phyloP scores from a whole-genome alignment of 2,329 filamentous ascomycete genomes.

The Seiridium unicorne region DNA sequence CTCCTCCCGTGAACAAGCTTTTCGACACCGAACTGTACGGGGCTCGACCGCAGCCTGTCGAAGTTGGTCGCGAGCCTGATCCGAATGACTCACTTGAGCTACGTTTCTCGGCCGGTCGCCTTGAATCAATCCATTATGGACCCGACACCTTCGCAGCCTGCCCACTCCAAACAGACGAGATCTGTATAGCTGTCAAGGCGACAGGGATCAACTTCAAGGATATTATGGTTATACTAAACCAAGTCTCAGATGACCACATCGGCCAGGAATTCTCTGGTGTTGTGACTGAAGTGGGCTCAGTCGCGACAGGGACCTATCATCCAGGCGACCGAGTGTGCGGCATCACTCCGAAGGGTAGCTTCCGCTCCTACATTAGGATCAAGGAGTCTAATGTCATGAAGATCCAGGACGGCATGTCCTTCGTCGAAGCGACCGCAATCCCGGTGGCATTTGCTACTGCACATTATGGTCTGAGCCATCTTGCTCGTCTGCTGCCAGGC shows the following conservation, averaged over 20 bases:
- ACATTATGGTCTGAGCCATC: slow-evolving; percentile 25
- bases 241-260: not conserved
- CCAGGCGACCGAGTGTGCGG: not conserved
- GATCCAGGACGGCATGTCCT: not conserved
- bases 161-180: too few species aligned
- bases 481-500: slow-evolving; percentile 19
- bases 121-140: too few species aligned
- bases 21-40: too few species aligned
- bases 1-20: too few species aligned
- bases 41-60: too few species aligned
- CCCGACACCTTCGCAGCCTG: too few species aligned
- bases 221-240: not conserved
- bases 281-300: not conserved
- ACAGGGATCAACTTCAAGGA: not conserved
- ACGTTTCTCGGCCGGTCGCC: too few species aligned
- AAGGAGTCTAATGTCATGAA: not conserved
- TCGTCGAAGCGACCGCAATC: not conserved
- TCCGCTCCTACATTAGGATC: not conserved
- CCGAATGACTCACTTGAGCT: too few species aligned
- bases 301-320: not conserved
- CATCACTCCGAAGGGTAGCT: not conserved
- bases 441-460: slow-evolving; percentile 17
- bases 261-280: not conserved
- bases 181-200: not conserved
- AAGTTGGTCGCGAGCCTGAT: too few species aligned